These are phyloP conservation scores for Phytopythium mirpurense DNA, from an alignment of 352 stramenopile species.

Conservation along the genomic window DNA sequence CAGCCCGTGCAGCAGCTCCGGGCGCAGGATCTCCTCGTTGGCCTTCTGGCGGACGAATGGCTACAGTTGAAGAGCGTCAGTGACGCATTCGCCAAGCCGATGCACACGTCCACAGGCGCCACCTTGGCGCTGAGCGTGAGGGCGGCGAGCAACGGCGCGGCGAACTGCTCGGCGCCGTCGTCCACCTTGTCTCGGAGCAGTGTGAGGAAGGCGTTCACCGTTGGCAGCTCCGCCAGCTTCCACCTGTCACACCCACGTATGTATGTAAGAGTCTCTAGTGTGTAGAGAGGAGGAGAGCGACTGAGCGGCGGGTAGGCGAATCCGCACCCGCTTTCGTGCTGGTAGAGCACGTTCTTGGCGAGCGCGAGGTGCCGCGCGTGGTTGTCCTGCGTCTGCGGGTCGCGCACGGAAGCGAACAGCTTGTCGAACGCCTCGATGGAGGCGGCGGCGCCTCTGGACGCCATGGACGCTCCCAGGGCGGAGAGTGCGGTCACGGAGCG, in stretches of 20 bases:
- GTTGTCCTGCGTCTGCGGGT: conserved; percentile 60
- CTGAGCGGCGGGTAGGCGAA: background rate
- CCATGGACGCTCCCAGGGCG: too few species aligned
- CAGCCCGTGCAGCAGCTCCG: conserved; percentile 38
- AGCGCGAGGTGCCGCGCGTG: conserved; percentile 69
- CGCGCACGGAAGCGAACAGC: conserved; percentile 49
- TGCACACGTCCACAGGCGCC: too few species aligned
- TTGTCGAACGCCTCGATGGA: conserved; percentile 48
- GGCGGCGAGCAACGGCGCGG: conserved; percentile 31
- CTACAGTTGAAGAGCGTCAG: conserved; percentile 14
- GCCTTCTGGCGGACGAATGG: conserved; percentile 66
- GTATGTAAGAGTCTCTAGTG: background rate
- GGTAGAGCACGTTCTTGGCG: conserved; percentile 72
- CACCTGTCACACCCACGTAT: conserved; percentile 40
- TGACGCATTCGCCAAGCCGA: background rate
- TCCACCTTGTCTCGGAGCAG: conserved; percentile 53
- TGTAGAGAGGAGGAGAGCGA: background rate
- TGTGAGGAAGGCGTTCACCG: conserved; percentile 54
- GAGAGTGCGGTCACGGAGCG: too few species aligned
- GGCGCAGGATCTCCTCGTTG: conserved; percentile 75
- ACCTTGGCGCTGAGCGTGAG: conserved; percentile 43
- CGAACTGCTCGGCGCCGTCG: conserved; percentile 38
- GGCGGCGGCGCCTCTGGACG: too few species aligned
- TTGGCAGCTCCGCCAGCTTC: conserved; percentile 55
- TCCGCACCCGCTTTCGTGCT: conserved; percentile 55